Conservation (phyloP, 495 filamentous ascomycete genomes). For the Immersiella caudata region DNA sequence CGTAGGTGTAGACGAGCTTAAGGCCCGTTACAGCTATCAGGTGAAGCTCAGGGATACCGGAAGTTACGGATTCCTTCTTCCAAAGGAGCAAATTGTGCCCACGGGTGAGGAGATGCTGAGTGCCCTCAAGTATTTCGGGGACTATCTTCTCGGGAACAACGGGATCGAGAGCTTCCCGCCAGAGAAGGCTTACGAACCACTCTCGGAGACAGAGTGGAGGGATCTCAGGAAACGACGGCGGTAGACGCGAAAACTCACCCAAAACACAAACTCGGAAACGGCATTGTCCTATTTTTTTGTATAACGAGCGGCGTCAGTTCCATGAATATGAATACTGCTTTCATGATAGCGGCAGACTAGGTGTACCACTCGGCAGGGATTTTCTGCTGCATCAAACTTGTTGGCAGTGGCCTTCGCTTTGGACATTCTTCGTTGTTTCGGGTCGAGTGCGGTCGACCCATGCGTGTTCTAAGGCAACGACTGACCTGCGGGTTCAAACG, state of each 20-base stretch:
- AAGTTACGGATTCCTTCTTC: constrained; percentile 89
- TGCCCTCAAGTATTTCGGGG: constrained; percentile 77
- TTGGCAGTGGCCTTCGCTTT: no score
- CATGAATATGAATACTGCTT: background rate
- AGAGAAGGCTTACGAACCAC: constrained; percentile 3
- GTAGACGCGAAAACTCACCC: constrained; percentile 2
- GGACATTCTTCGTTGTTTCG: no score
- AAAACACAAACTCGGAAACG: background rate
- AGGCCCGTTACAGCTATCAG: constrained; percentile 85
- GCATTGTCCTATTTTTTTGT: constrained; percentile 2
- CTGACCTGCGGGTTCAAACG: no score
- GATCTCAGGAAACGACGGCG: constrained; percentile 32
- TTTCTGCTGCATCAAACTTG: background rate
- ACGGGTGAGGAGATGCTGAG: constrained; percentile 85
- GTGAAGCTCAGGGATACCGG: constrained; percentile 94
- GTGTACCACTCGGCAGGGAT: background rate
- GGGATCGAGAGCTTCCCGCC: constrained; percentile 52
- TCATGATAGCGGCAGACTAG: no score
- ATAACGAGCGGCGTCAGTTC: background rate
- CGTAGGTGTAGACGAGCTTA: constrained; percentile 59
- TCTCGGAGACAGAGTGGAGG: constrained; percentile 16
- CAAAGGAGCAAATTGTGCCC: constrained; percentile 83
- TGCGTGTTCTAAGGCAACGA: no score
- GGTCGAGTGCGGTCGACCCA: no score
- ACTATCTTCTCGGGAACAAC: constrained; percentile 70